Conservation (phyloP, 139 green algal species). For the Pseudopediastrum boryanum region DNA sequence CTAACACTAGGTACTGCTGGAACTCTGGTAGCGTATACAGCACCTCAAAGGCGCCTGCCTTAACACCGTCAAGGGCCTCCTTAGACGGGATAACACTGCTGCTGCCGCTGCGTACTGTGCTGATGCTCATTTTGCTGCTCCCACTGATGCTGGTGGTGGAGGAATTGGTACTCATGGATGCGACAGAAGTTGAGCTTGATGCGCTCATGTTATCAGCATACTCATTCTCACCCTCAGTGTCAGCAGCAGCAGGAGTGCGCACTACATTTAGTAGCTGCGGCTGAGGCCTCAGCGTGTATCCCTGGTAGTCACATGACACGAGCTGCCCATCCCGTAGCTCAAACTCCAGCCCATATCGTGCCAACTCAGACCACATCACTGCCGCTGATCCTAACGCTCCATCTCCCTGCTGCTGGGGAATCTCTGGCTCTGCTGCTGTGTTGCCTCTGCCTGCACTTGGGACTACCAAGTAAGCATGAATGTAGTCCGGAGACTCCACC, state of each 20-base stretch:
- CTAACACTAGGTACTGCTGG: constrained; percentile 59
- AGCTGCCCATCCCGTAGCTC: constrained; percentile 18
- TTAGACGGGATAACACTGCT: too few relatives aligned
- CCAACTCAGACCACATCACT: constrained; percentile 54
- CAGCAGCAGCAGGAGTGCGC: not conserved
- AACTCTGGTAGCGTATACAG: constrained; percentile 61
- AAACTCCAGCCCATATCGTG: constrained; percentile 60
- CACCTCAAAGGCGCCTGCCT: not conserved
- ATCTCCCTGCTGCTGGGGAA: not conserved
- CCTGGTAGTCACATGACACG: constrained; percentile 39
- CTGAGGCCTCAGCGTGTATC: constrained; percentile 35
- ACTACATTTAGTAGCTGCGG: constrained; percentile 31
- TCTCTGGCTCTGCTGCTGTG: not conserved
- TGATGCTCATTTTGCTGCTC: not conserved
- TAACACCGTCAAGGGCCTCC: not conserved
- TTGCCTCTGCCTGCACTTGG: not conserved
- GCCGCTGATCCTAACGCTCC: too few relatives aligned
- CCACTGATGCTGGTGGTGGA: not conserved
- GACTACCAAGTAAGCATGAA: constrained; percentile 40
- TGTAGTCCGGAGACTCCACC: constrained; percentile 48
- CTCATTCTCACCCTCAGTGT: not conserved
- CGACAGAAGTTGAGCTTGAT: not conserved
- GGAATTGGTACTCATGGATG: not conserved
- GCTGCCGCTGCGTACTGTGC: constrained; percentile 11
- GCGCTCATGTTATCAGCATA: not conserved